Conservation (phyloP, 1,284 basidiomycete genomes). For the Vanrija sp. region DNA sequence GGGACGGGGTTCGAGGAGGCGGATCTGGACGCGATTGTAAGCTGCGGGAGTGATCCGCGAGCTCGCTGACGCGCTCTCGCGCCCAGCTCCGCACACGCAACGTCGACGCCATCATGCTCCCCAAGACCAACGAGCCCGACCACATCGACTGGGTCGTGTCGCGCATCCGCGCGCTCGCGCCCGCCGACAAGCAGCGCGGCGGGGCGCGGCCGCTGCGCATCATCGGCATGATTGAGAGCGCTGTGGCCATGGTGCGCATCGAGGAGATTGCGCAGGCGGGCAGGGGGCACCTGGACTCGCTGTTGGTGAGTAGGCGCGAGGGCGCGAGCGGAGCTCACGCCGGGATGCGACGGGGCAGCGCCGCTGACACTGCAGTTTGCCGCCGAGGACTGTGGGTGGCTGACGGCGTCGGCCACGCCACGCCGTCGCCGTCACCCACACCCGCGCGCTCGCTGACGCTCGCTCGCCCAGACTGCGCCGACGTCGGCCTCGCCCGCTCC, state of each 20-base stretch:
- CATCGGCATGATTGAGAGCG: conserved; percentile 76
- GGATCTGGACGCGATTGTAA: conserved; percentile 66
- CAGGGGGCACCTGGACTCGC: conserved; percentile 36
- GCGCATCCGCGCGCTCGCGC: conserved; percentile 30
- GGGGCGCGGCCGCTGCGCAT: conserved; percentile 54
- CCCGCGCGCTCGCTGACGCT: not conserved
- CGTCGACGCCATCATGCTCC: conserved; percentile 64
- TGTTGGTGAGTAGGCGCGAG: conserved; percentile 40
- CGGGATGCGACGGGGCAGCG: too few relatives aligned
- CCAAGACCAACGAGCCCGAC: conserved; percentile 67
- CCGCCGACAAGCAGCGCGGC: conserved; percentile 22
- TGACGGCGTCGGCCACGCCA: not conserved
- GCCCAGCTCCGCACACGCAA: conserved; percentile 37
- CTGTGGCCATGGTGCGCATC: conserved; percentile 52
- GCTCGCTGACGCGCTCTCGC: not conserved
- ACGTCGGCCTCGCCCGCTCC: conserved; percentile 79
- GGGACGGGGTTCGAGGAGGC: conserved; percentile 65
- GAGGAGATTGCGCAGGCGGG: conserved; percentile 34
- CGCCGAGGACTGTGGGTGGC: conserved; percentile 75
- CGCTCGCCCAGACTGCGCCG: conserved; percentile 58
- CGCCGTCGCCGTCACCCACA: not conserved
- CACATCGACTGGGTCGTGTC: conserved; percentile 64
- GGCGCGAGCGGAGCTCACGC: too few relatives aligned
- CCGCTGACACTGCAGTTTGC: conserved; percentile 77
- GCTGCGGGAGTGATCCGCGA: conserved; percentile 13